Evolutionary conservation across 108 stramenopile species (phyloP).

Genomic region (Thalassiosira profunda): DNA sequence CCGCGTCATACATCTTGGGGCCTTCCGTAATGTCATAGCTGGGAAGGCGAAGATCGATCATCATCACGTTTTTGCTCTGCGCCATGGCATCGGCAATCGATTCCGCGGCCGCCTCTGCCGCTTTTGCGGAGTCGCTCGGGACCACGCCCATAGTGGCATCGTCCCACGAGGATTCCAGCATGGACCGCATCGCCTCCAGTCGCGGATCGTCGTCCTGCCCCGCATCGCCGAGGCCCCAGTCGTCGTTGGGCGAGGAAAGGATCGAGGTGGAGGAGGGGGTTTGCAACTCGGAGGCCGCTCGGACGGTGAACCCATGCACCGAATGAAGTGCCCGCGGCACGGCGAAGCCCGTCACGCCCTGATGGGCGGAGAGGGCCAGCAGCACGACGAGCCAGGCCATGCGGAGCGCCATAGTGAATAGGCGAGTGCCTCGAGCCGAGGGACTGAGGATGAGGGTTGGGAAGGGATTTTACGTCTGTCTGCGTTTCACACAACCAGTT

Average conservation of each 20-base stretch:
- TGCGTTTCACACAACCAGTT: too few species aligned
- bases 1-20: slow-evolving; percentile 29
- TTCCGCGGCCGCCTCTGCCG: slow-evolving; percentile 35
- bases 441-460: too few species aligned
- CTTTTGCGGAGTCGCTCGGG: slow-evolving; percentile 20
- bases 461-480: too few species aligned
- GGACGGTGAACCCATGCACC: too few species aligned
- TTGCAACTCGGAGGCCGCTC: too few species aligned
- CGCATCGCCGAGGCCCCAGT: slow-evolving; percentile 16
- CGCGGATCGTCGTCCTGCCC: slow-evolving; percentile 3
- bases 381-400: too few species aligned
- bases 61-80: slow-evolving; percentile 24
- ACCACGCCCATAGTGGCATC: slow-evolving; percentile 35
- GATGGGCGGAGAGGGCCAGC: slow-evolving; percentile 52
- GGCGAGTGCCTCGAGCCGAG: too few species aligned
- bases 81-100: slow-evolving; percentile 34
- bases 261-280: neutral
- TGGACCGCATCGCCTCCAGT: slow-evolving; percentile 35
- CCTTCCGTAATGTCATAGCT: slow-evolving; percentile 51
- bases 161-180: slow-evolving; percentile 53
- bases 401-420: too few species aligned
- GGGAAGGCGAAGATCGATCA: slow-evolving; percentile 46
- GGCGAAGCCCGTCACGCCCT: slow-evolving; percentile 53
- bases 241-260: neutral
- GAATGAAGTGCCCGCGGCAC: too few species aligned